Percentiles rank a stretch among this genome's conserved stretches.
Evolutionary conservation across 2,329 filamentous ascomycete genomes (phyloP).

Genomic region (Alternaria ethzedia): DNA sequence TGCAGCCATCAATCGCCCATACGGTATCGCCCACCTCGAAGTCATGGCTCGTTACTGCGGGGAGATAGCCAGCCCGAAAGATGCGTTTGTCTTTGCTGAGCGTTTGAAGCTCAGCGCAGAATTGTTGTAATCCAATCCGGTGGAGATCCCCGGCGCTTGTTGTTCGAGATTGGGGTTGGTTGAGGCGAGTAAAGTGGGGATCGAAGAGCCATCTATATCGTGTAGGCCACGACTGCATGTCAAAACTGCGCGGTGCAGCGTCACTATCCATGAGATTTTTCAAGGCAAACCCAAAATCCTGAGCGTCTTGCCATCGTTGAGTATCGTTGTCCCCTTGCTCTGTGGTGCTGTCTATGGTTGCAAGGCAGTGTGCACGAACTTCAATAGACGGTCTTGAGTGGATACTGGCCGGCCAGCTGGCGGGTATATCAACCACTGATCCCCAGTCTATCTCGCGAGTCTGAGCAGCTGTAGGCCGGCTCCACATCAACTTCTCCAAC

Average conservation of each 20-base stretch:
- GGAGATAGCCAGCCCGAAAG: slow-evolving; percentile 13
- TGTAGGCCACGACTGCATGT: slow-evolving; percentile 7
- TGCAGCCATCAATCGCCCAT: slow-evolving; percentile 17
- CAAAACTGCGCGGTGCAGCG: neutral
- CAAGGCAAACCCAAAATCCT: slow-evolving; percentile 1
- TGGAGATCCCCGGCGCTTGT: neutral
- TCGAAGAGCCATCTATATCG: slow-evolving; percentile 14
- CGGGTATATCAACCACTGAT: slow-evolving; percentile 4
- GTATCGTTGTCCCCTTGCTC: neutral
- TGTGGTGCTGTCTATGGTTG: slow-evolving; percentile 8
- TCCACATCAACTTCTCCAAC: slow-evolving; percentile 7
- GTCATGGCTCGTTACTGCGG: slow-evolving; percentile 1
- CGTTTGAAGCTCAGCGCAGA: slow-evolving; percentile 12
- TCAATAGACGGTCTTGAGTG: neutral
- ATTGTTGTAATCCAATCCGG: neutral
- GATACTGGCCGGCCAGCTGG: neutral
- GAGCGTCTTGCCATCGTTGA: slow-evolving; percentile 4
- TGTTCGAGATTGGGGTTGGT: neutral
- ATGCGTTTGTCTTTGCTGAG: slow-evolving; percentile 7
- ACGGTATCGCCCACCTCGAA: slow-evolving; percentile 15
- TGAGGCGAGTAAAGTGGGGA: neutral
- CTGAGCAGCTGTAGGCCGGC: neutral
- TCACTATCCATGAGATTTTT: neutral
- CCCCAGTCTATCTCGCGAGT: slow-evolving; percentile 4
- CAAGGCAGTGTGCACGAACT: slow-evolving; percentile 15